A percentile compares a stretch with the other conserved stretches of the same genome.
Conservation (phyloP, 352 stramenopile species). For the Phytophthora hibernalis region DNA sequence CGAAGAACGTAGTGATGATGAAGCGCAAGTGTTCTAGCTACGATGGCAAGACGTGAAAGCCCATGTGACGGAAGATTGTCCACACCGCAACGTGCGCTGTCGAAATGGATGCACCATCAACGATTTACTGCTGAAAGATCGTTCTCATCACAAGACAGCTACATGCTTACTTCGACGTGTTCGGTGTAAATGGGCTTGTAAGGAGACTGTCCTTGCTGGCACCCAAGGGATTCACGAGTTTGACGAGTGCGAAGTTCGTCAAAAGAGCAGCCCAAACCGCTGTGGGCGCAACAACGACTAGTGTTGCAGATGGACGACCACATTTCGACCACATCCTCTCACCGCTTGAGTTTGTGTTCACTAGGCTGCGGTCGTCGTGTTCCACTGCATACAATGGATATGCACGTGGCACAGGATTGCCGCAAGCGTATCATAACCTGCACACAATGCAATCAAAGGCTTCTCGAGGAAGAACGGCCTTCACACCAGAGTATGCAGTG, state of each 20-base stretch:
- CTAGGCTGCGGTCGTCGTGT: constrained; percentile 62
- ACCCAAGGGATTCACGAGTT: constrained; percentile 55
- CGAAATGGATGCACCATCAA: constrained; percentile 66
- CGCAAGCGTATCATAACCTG: constrained; percentile 52
- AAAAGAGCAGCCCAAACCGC: constrained; percentile 58
- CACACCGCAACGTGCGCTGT: constrained; percentile 62
- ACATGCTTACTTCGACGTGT: constrained; percentile 61
- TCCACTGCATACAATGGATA: constrained; percentile 51
- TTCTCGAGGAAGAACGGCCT: constrained; percentile 48
- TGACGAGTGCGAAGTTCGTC: constrained; percentile 57
- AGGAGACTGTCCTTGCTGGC: constrained; percentile 54
- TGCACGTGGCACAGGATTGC: constrained; percentile 50
- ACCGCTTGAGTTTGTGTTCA: constrained; percentile 45
- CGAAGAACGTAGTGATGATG: neutral
- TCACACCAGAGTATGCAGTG: constrained; percentile 48
- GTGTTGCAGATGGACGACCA: constrained; percentile 56
- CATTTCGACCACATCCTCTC: constrained; percentile 36
- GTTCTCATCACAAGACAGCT: constrained; percentile 52
- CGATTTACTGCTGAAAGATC: constrained; percentile 51
- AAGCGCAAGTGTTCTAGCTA: constrained; percentile 33
- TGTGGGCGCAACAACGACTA: constrained; percentile 41
- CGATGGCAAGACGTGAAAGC: constrained; percentile 49
- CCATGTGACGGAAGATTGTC: constrained; percentile 57
- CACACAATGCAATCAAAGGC: constrained; percentile 33
- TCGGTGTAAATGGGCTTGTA: constrained; percentile 63